Conservation (phyloP, 441 rosid species). For the Euphorbia corollata region DNA sequence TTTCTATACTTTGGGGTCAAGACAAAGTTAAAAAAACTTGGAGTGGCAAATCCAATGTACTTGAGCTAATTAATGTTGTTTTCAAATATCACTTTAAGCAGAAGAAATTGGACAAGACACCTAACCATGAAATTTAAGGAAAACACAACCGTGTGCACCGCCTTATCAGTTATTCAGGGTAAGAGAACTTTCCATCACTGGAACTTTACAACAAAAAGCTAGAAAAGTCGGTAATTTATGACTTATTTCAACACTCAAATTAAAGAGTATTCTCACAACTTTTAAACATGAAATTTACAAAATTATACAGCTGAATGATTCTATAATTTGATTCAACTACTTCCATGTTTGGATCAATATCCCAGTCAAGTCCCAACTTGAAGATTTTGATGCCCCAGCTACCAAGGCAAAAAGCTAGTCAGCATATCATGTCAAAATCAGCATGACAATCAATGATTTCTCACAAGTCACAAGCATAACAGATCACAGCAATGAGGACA, state of each 20-base stretch:
- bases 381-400: slow-evolving; percentile 17
- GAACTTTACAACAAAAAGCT: neutral
- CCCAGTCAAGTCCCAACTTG: neutral
- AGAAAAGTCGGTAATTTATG: neutral
- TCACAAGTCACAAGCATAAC: neutral
- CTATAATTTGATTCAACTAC: neutral
- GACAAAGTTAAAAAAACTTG: slow-evolving; percentile 33
- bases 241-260: too few relatives aligned
- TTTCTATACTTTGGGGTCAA: slow-evolving; percentile 46
- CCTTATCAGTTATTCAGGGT: neutral
- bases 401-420: slow-evolving; percentile 5
- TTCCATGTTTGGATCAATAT: slow-evolving; percentile 6
- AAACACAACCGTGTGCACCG: slow-evolving; percentile 2
- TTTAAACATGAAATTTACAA: neutral
- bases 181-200: neutral
- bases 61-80: slow-evolving; percentile 4
- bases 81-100: slow-evolving; percentile 23
- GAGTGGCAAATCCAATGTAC: slow-evolving; percentile 5
- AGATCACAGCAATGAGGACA: too few relatives aligned
- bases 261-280: neutral
- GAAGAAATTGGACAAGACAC: slow-evolving; percentile 37
- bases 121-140: slow-evolving; percentile 21
- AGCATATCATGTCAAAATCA: slow-evolving; percentile 5
- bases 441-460: neutral
- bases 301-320: neutral